Conservation (phyloP, 495 filamentous ascomycete species). For the Penicillium angulare region DNA sequence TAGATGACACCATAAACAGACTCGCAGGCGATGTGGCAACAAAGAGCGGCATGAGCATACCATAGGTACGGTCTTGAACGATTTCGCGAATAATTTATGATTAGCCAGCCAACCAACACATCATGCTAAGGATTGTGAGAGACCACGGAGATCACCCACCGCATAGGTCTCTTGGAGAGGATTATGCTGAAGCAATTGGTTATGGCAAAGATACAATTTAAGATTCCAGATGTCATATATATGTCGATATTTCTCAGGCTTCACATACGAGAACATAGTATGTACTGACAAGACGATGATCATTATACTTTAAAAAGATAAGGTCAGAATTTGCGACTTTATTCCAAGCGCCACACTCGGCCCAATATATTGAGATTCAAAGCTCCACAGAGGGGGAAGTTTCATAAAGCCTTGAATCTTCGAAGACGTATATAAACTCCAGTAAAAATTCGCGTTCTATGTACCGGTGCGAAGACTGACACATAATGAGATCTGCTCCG, state of each 20-base stretch:
- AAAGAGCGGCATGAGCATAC: conserved; percentile 18
- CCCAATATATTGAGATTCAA: neutral
- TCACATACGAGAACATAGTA: neutral
- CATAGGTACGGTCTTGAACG: conserved; percentile 15
- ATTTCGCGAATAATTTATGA: conserved; percentile 17
- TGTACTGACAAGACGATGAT: neutral
- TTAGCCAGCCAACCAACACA: conserved; percentile 15
- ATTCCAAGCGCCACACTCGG: neutral
- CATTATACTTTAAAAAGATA: neutral
- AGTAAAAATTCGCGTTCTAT: neutral
- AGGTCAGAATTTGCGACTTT: neutral
- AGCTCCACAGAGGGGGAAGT: neutral
- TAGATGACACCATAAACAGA: conserved; percentile 18
- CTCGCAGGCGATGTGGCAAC: conserved; percentile 22
- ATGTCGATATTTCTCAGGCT: neutral
- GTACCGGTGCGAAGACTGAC: neutral
- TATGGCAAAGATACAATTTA: neutral
- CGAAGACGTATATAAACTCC: neutral
- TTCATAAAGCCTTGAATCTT: neutral
- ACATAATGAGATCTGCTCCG: no score
- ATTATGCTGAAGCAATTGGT: neutral
- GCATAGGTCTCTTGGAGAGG: neutral
- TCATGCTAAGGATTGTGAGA: neutral
- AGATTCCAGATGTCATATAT: neutral
- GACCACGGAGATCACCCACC: neutral